A percentile compares a stretch with the other conserved stretches of the same genome.
phyloP scores from a whole-genome alignment of 768 basidiomycete genomes.

The Harrya chromipes region DNA sequence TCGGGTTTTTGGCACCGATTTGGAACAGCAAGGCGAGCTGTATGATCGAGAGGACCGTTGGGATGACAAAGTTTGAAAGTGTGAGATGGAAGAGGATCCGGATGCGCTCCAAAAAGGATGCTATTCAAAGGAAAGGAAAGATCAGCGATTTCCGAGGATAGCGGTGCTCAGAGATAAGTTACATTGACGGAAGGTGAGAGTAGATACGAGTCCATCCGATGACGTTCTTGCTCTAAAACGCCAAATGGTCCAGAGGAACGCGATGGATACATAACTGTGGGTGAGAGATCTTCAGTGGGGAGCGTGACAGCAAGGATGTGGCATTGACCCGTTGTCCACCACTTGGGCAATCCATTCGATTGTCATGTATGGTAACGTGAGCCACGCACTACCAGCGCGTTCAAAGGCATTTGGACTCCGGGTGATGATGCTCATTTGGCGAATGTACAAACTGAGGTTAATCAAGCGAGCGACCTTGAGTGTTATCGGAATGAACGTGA shows the following conservation, averaged over 20 bases:
- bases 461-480: conserved; percentile 23
- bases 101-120: conserved; percentile 1
- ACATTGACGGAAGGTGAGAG: too few relatives aligned
- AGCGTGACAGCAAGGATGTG: too few relatives aligned
- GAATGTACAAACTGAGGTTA: conserved; percentile 24
- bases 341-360: conserved; percentile 32
- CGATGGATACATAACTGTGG: conserved; percentile 7
- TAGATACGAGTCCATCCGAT: too few relatives aligned
- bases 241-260: conserved; percentile 1
- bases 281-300: neutral
- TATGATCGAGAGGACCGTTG: conserved; percentile 10
- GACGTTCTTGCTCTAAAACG: too few relatives aligned
- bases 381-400: conserved; percentile 5
- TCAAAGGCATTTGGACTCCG: conserved; percentile 3
- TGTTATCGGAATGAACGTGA: conserved; percentile 14
- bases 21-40: conserved; percentile 1
- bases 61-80: conserved; percentile 28
- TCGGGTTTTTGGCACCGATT: too few relatives aligned
- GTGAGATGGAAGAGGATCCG: conserved; percentile 22
- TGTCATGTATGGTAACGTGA: conserved; percentile 23
- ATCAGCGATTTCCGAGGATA: too few relatives aligned
- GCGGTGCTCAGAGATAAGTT: too few relatives aligned
- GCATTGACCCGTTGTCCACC: conserved; percentile 25
- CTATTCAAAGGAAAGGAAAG: too few relatives aligned
- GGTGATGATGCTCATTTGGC: conserved; percentile 9